A percentile compares a stretch with the other conserved stretches of the same genome.
phyloP scores from a whole-genome alignment of 129 eudicot species.

The Erigeron canadensis region DNA sequence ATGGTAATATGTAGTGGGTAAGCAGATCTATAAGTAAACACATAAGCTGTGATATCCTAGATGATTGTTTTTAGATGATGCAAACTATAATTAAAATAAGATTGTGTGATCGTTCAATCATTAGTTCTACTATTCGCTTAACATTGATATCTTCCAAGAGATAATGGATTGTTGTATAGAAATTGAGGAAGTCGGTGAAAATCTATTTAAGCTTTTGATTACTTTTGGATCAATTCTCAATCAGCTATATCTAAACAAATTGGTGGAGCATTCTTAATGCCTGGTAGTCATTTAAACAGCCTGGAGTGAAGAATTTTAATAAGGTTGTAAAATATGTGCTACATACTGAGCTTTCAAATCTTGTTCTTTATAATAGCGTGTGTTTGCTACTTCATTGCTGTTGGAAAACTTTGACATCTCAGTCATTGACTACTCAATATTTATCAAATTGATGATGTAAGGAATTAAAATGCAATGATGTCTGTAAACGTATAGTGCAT shows the following conservation, averaged over 20 bases:
- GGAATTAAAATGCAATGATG: too few relatives aligned
- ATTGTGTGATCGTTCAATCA: neutral
- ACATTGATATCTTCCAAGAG: neutral
- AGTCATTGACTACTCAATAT: too few relatives aligned
- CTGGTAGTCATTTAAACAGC: constrained; percentile 20
- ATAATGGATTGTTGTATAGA: neutral
- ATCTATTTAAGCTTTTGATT: neutral
- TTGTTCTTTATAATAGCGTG: too few relatives aligned
- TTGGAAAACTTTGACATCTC: too few relatives aligned
- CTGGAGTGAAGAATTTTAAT: neutral
- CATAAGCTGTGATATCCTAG: too few relatives aligned
- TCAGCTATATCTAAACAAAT: neutral
- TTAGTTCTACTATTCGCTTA: constrained; percentile 3
- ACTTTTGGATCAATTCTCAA: neutral
- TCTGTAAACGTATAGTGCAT: too few relatives aligned
- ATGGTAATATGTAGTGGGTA: neutral
- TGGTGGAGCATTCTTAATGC: constrained; percentile 2
- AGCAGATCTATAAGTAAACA: neutral
- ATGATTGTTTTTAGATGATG: too few relatives aligned
- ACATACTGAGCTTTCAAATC: neutral
- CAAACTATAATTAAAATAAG: too few relatives aligned
- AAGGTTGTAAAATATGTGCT: neutral
- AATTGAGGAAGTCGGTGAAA: constrained; percentile 1
- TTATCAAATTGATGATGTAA: too few relatives aligned
- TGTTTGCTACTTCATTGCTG: too few relatives aligned